These are phyloP conservation scores for Cyanidioschyzon merolae DNA, from an alignment of 23 red algal species.

Conservation along the genomic window DNA sequence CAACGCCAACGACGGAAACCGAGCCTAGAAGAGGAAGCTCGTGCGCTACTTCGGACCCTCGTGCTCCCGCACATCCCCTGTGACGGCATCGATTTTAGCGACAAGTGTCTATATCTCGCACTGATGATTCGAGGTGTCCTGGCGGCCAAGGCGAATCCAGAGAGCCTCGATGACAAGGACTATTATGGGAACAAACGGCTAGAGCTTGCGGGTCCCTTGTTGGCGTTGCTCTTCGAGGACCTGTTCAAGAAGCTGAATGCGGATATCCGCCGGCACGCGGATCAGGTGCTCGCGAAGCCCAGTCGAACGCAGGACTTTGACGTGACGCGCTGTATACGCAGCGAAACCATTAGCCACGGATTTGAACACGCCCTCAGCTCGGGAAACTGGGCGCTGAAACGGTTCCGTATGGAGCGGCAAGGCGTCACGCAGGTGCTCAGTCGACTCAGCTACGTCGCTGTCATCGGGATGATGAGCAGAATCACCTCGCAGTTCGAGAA, in stretches of 20 bases:
- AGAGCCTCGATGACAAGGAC: slow-evolving; percentile 83
- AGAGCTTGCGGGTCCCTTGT: slow-evolving; percentile 78
- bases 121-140: slow-evolving; percentile 77
- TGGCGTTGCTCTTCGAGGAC: slow-evolving; percentile 86
- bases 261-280: slow-evolving; percentile 59
- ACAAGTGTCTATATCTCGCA: slow-evolving; percentile 64
- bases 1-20: not conserved
- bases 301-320: slow-evolving; percentile 46
- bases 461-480: slow-evolving; percentile 96
- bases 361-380: slow-evolving; percentile 77
- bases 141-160: slow-evolving; percentile 47
- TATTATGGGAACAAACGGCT: slow-evolving; percentile 97
- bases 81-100: slow-evolving; percentile 53
- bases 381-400: slow-evolving; percentile 87
- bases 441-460: slow-evolving; percentile 76
- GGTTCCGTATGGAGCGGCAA: slow-evolving; percentile 87
- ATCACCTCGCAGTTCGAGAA: slow-evolving; percentile 99
- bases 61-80: slow-evolving; percentile 73
- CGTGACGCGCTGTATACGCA: slow-evolving; percentile 42
- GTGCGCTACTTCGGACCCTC: slow-evolving; percentile 42
- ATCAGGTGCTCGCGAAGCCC: slow-evolving; percentile 50
- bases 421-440: slow-evolving; percentile 93
- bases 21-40: slow-evolving; percentile 31
- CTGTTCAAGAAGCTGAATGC: slow-evolving; percentile 90
- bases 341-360: slow-evolving; percentile 66